These are phyloP conservation scores for Tuber magnatum DNA, from an alignment of 495 filamentous ascomycete species.

Conservation along the genomic window DNA sequence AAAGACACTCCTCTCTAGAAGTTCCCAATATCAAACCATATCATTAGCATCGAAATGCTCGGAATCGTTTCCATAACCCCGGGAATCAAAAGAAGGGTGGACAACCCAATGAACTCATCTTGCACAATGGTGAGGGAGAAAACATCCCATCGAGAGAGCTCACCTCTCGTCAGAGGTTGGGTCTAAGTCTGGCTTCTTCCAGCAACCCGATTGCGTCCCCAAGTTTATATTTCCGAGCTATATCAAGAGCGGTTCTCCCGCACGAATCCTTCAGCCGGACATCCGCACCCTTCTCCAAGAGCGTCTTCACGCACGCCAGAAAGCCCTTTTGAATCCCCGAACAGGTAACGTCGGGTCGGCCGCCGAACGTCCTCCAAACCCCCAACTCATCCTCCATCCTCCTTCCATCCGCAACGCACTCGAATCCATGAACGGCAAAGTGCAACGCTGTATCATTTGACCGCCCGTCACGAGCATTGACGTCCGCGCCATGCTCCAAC, in stretches of 20 bases:
- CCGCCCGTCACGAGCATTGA: not conserved
- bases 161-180: not conserved
- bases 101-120: not conserved
- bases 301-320: not conserved
- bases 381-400: not conserved
- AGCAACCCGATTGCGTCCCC: constrained; percentile 2
- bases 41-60: not conserved
- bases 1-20: not conserved
- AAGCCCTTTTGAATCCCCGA: not conserved
- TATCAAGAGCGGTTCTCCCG: constrained; percentile 3
- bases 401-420: not conserved
- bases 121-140: not conserved
- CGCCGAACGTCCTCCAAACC: constrained; percentile 1
- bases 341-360: not conserved
- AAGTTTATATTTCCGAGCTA: constrained; percentile 4
- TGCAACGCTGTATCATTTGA: not conserved
- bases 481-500: not conserved
- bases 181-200: not conserved
- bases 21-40: not conserved
- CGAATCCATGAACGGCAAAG: not conserved
- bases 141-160: not conserved
- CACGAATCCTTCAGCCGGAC: not conserved
- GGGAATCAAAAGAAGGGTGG: not conserved
- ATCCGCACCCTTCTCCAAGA: constrained; percentile 1
- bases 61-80: not conserved